Base-by-base conservation (phyloP, 1,284 basidiomycete species). In the Trichosporon sp. region DNA sequence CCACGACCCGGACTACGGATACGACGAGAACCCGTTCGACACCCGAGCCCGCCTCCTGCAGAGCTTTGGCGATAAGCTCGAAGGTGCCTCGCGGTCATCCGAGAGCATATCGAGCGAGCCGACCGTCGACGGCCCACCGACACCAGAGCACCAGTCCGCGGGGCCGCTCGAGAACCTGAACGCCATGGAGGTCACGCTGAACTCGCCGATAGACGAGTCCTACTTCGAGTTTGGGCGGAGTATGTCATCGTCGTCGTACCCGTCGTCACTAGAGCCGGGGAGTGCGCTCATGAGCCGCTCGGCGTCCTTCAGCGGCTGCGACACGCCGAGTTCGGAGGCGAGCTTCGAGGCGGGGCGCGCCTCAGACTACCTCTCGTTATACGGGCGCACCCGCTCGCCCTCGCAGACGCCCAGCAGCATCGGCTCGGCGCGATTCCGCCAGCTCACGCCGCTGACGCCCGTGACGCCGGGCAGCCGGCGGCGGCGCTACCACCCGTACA, bases 1-100 rank as follows among this genome's bases (percentile, higher is more conserved):
- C 53, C 38, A 67, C 23, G 72, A 73, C 66, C 66, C 70, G 47
- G 72, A 73, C 62, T 70, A 73, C 44, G 69, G 72, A 1, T 71
- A 68, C 68, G 72, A 73, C 65, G 72, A 73, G 66, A 51, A 73
- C 66, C 72, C 72, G 12, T 72, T 72, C 44, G 72, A 72, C 64
- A 70, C 69, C 0, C 65, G 63, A 2, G 72, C 72, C 0, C 56
- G 64, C 12, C 65, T 72, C 2, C 65, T 72, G 23, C 31, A 68
- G 7, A 47, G 47, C 27, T 23, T 62, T 32, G 31, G 29, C 35
- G 34, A 60, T n/a, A 42, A 64, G 38, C 27, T 44, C 18, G 44
- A 29, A 3, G 29, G 56, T 31, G 56, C 27, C 27, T 60, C 56
- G 27, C 27, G 56, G 29, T 60, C 56, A 6, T 29, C 56, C 18